Evolutionary conservation across 805 yeast genomes (phyloP), one percentile per base, ranked within the genome.

Genomic region (Lipomyces spencermartinsiae): DNA sequence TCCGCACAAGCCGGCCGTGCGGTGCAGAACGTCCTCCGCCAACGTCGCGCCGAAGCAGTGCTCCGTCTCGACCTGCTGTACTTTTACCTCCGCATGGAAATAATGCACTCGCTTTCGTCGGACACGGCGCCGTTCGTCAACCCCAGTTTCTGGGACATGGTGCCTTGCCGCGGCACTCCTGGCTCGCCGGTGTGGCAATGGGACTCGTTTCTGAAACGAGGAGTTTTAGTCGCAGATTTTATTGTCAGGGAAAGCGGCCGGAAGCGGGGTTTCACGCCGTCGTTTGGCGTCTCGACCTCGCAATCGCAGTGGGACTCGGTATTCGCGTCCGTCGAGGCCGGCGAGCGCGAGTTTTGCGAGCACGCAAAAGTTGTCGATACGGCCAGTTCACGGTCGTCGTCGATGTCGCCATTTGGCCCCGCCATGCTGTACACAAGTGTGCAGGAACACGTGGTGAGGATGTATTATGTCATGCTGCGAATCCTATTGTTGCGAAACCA

Each of bases 11-110:
- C 59, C 2, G 65, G 49, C 12, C 58, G 63, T 19, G 61, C 60
- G 9, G 39, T 12, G 14, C 33, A 62, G 25, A 46, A 10, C 49
- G 51, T 53, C 12, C 22, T 39, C 37, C 59, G 59, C 9, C 59
- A 51, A 34, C 64, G 69, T 14, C 60, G 54, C n/a, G 61, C 63
- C 6, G 66, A 66, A 9, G 64, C 69, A 25, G 58, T 55, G 49
- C 57, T 65, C 9, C 43, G 58, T 25, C 19, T 55, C 14, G 69
- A 66, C 34, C 33, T 66, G 51, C 56, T 66, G 31, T 62, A 43
- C 19, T 66, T 66, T 22, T 66, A 37, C 34, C 58, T 59, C 54
- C 62, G 66, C 29, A 62, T 62, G 66, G 62, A 66, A 33, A 63
- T 51, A 37, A 66, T 63, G 69, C 63, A 59, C 14, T 46, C 64